Evolutionary conservation across 2,329 filamentous ascomycete genomes (phyloP).

Genomic region (Aspergillus ibericus): DNA sequence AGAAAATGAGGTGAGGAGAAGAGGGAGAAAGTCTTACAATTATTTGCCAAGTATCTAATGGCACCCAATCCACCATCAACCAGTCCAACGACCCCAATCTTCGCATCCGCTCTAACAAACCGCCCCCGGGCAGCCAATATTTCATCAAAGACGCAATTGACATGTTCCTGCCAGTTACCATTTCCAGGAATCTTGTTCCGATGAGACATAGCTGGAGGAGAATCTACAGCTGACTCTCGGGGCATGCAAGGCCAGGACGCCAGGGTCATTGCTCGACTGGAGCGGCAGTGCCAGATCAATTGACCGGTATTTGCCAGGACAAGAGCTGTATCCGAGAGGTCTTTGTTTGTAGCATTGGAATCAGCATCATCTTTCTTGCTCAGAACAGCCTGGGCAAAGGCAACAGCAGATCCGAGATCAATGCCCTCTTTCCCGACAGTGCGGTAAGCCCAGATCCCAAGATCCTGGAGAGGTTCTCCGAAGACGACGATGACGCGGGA

Average conservation of each 20-base stretch:
- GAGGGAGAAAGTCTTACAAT: slow-evolving; percentile 46
- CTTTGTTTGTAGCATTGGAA: background rate
- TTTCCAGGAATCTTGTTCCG: slow-evolving; percentile 67
- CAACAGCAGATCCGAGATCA: slow-evolving; percentile 67
- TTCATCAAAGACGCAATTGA: slow-evolving; percentile 65
- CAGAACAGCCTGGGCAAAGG: slow-evolving; percentile 56
- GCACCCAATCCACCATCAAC: slow-evolving; percentile 64
- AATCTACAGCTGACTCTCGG: slow-evolving; percentile 63
- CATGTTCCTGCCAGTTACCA: slow-evolving; percentile 58
- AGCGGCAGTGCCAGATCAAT: slow-evolving; percentile 71
- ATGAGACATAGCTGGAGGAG: slow-evolving; percentile 50
- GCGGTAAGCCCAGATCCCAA: slow-evolving; percentile 73
- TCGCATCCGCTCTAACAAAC: slow-evolving; percentile 51
- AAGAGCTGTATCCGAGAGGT: slow-evolving; percentile 46
- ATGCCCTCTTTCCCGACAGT: slow-evolving; percentile 65
- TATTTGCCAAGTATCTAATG: slow-evolving; percentile 58
- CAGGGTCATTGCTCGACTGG: slow-evolving; percentile 60
- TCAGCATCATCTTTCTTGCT: background rate
- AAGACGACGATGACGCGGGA: slow-evolving; percentile 71
- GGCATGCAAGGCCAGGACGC: slow-evolving; percentile 60
- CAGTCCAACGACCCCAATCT: slow-evolving; percentile 70
- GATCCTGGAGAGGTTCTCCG: slow-evolving; percentile 69
- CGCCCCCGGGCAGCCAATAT: slow-evolving; percentile 51
- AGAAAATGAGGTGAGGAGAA: background rate
- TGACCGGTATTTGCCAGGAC: slow-evolving; percentile 78